Base-by-base conservation (phyloP, 2,329 filamentous ascomycete species). In the Sporothrix phasma region DNA sequence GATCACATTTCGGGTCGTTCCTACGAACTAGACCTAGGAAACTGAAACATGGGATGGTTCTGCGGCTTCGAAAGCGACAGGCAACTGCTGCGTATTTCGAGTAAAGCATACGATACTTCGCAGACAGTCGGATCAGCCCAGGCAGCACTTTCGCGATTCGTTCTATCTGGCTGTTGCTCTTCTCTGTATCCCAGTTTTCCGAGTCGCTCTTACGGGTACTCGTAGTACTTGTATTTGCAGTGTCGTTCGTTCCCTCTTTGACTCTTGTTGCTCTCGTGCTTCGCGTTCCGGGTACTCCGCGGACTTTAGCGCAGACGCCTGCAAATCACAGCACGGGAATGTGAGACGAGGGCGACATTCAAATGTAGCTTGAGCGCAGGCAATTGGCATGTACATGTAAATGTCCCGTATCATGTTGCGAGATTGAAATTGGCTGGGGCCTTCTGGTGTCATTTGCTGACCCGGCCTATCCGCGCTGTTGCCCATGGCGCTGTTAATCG, bases 231-330 rank as follows among this genome's bases (percentile, higher is more conserved):
- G 47, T 51, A 10, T n/a, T n/a, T 34, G 31, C 31, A 24, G 51
- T 37, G 51, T 39, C 31, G 31, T 37, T 56, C 51, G 31, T 41
- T 58, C 54, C 54, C 37, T 43, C 53, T 58, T 43, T 43, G 34
- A 53, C 29, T 54, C 15, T 53, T 31, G 22, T 39, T 2, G 7
- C 5, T 7, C 34, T 58, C 54, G 54, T 58, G 43, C 17, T 43
- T 58, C 54, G 54, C 54, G 37, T 58, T 58, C 54, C 54, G 54
- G 53, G 22, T 37, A 53, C 15, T 58, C 54, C 54, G 54, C 54
- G 54, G 37, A 13, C 8, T n/a, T 24, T 43, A 58, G 29, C 37
- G 22, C 39, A 47, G 19, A n/a, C 5, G 8, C 39, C 15, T 43
- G 45, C 19, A 46, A 24, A 46, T 37, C 34, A 10, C 17, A 13